Percentiles rank a stretch among this genome's conserved stretches.
Conservation (phyloP, 371 early-diverging fungal genomes). For the Dinochytrium kinnereticum region DNA sequence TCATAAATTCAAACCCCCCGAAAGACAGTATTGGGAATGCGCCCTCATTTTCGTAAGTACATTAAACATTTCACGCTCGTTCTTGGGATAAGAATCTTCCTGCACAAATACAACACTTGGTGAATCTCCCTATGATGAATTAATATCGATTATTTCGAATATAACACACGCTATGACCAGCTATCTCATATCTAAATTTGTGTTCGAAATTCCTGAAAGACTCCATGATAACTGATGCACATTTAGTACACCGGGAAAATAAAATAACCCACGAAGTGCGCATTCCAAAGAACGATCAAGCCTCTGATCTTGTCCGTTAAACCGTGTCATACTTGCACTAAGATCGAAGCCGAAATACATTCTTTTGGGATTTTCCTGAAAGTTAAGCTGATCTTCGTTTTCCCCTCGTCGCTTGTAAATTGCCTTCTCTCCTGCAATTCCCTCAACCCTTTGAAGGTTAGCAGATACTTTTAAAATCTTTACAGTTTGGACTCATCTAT, state of each 20-base stretch:
- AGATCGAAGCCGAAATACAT: slow-evolving; percentile 83
- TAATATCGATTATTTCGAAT: neutral
- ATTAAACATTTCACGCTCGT: slow-evolving; percentile 42
- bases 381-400: slow-evolving; percentile 70
- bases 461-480: slow-evolving; percentile 1
- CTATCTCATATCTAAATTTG: slow-evolving; percentile 40
- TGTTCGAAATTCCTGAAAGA: slow-evolving; percentile 43
- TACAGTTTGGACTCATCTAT: slow-evolving; percentile 77
- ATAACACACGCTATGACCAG: slow-evolving; percentile 31
- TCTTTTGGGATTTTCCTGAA: slow-evolving; percentile 64
- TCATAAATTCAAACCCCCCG: slow-evolving; percentile 55
- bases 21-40: slow-evolving; percentile 48
- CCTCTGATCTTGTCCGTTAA: slow-evolving; percentile 46
- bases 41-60: slow-evolving; percentile 31
- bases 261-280: slow-evolving; percentile 35
- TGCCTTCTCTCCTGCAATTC: slow-evolving; percentile 75
- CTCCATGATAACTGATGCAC: slow-evolving; percentile 30
- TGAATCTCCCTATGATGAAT: slow-evolving; percentile 31
- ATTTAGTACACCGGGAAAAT: slow-evolving; percentile 4
- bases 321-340: slow-evolving; percentile 61
- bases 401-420: slow-evolving; percentile 78
- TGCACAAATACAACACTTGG: slow-evolving; percentile 32
- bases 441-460: slow-evolving; percentile 57
- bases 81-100: slow-evolving; percentile 38
- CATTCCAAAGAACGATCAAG: slow-evolving; percentile 41